Evolutionary conservation across 2,329 filamentous ascomycete genomes (phyloP), one percentile per base, ranked within the genome.

Genomic region (Nigrospora sphaerica): DNA sequence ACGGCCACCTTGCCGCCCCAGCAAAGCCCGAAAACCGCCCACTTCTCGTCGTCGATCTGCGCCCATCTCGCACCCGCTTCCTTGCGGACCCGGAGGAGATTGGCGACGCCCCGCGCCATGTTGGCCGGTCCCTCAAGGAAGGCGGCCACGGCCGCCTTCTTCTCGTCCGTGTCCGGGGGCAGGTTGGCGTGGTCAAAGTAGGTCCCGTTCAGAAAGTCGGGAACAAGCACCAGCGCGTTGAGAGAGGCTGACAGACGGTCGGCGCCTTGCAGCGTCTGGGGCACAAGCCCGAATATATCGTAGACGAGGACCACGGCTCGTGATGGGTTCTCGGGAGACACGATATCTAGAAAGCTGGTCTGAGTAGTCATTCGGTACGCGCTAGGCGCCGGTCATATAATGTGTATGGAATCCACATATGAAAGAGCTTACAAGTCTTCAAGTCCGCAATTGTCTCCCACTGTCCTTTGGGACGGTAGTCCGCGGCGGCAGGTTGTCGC

Each of bases 1-100:
- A 68, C 64, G 4, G 63, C 62, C 4, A 73, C 50, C 59, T 70
- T 75, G 13, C 71, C 72, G 32, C 74, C 73, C 71, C 73, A 77
- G 55, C 74, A 78, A 6, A 75, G 57, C 3, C 74, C 74, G 45
- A 74, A 66, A 5, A 66, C 56, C 0, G 63, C 73, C 63, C 63
- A 55, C 31, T 70, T 67, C 58, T 73, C 73, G 18, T 58, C 67
- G 43, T 66, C 59, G 2, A 70, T 64, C 3, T 45, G 53, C 0
- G 64, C 62, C 51, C 62, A 74, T 34, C 47, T 57, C 16, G 49
- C 48, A 19, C 57, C 61, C 7, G 64, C 58, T 16, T 57, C 64
- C 37, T 53, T 51, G 3, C 68, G 54, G 1, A 68, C 51, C 11
- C 52, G 51, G 16, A 63, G 45, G 28, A 74, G 45, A 32, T 57